Evolutionary conservation across 768 basidiomycete genomes (phyloP).

Genomic region (Dendrothele bispora): DNA sequence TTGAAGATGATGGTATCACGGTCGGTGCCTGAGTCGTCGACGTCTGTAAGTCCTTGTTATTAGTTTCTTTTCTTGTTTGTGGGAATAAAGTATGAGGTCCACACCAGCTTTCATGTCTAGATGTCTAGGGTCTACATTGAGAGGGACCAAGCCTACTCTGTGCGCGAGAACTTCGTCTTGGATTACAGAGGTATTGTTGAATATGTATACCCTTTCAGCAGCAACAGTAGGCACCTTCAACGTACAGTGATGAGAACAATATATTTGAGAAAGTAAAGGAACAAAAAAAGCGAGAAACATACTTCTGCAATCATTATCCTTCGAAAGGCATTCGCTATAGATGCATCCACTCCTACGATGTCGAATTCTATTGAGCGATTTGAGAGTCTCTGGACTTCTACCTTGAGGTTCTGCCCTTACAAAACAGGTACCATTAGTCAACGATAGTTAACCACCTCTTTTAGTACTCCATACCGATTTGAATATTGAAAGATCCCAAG

Average conservation of each 20-base stretch:
- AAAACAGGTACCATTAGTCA: too few species aligned
- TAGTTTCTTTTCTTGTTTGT: too few species aligned
- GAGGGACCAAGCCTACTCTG: conserved; percentile 87
- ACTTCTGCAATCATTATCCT: conserved; percentile 95
- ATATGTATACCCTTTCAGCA: conserved; percentile 88
- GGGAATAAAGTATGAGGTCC: too few species aligned
- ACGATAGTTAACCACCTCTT: too few species aligned
- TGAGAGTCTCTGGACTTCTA: conserved; percentile 78
- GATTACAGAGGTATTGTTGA: conserved; percentile 93
- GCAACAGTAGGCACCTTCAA: conserved; percentile 85
- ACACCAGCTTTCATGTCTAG: conserved; percentile 55
- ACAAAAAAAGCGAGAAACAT: conserved; percentile 23
- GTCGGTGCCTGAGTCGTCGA: conserved; percentile 73
- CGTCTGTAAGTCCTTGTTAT: too few species aligned
- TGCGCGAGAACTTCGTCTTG: conserved; percentile 93
- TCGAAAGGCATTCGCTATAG: conserved; percentile 92
- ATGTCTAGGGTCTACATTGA: conserved; percentile 80
- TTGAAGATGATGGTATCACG: conserved; percentile 90
- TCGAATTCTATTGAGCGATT: conserved; percentile 91
- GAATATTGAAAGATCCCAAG: conserved; percentile 80
- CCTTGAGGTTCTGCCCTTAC: conserved; percentile 63
- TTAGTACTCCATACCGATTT: conserved; percentile 77
- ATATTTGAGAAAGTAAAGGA: not conserved
- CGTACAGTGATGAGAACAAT: conserved; percentile 4
- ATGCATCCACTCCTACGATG: conserved; percentile 91